Evolutionary conservation across 2,329 filamentous ascomycete genomes (phyloP), one percentile per base, ranked within the genome.

Genomic region (Claviceps arundinis): DNA sequence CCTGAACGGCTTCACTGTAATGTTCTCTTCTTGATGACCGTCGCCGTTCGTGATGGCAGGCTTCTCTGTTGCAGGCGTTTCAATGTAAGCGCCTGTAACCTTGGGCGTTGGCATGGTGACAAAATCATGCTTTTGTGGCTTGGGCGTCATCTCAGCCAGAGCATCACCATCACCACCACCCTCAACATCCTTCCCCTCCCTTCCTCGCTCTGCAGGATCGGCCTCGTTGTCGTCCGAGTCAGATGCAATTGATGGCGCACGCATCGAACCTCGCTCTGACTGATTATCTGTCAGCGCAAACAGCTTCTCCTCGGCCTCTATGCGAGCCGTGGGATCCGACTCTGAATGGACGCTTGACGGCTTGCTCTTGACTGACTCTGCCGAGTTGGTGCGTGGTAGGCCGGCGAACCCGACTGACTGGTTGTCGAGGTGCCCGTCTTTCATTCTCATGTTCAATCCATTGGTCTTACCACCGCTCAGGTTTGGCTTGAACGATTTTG

Each of bases 211-310:
- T 11, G 17, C 17, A 9, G 30, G 30, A 16, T 40, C 38, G 13
- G 30, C 37, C 34, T 50, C 22, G 22, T 65, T 62, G 17, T 65
- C 62, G 4, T 67, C 68, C 4, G 52, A 61, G 8, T 68, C 68
- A 6, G 56, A 53, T 30, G 50, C 51, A 2, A 66, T 65, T 0
- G 78, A 80, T 2, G 72, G 68, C 4, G 73, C 76, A 40, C 74
- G 71, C 17, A 73, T 64, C 4, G 77, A 80, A 1, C 76, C 76
- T 44, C 68, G 71, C 57, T 81, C 78, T 1, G 78, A 81, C 43
- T 77, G 70, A 54, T 74, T 76, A 37, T 80, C 77, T 16, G 64
- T 58, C 0, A 72, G 74, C 14, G 75, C 78, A 61, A 81, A 81
- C 8, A 81, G 68, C 48, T 71, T 73, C 65, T 74, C 72, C 62